Conservation (phyloP, 2,329 filamentous ascomycete species). For the Colletotrichum sansevieriae region DNA sequence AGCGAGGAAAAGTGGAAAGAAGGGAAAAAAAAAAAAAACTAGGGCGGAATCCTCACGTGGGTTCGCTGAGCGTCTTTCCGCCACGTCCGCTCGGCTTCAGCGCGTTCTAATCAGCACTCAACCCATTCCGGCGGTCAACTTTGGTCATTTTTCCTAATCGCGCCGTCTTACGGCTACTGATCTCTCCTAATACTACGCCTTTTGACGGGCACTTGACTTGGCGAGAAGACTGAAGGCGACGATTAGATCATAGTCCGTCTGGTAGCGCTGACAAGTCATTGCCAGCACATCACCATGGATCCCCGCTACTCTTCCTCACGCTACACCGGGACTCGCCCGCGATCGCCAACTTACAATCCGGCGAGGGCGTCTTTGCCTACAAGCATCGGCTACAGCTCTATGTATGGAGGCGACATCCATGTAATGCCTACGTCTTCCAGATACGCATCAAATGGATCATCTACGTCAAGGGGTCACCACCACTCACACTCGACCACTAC, state of each 20-base stretch:
- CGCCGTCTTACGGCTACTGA: constrained; percentile 3
- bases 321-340: constrained; percentile 43
- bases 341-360: constrained; percentile 62
- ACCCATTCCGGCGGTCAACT: constrained; percentile 15
- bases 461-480: constrained; percentile 37
- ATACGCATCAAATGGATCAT: constrained; percentile 41
- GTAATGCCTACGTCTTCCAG: constrained; percentile 61
- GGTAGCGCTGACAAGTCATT: constrained; percentile 21
- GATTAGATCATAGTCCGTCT: constrained; percentile 12
- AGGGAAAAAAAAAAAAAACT: not conserved
- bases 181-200: constrained; percentile 6
- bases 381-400: constrained; percentile 62
- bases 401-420: constrained; percentile 68
- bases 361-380: constrained; percentile 67
- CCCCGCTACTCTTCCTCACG: constrained; percentile 42
- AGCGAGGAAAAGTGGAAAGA: constrained; percentile 12
- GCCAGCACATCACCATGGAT: constrained; percentile 39
- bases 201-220: not conserved
- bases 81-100: constrained; percentile 29
- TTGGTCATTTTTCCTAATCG: constrained; percentile 11
- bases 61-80: constrained; percentile 31
- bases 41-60: constrained; percentile 39
- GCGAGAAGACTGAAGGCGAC: constrained; percentile 9
- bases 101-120: constrained; percentile 27
- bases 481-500: constrained; percentile 35